phyloP scores from a whole-genome alignment of 495 filamentous ascomycete species.

The Extremus antarcticus region DNA sequence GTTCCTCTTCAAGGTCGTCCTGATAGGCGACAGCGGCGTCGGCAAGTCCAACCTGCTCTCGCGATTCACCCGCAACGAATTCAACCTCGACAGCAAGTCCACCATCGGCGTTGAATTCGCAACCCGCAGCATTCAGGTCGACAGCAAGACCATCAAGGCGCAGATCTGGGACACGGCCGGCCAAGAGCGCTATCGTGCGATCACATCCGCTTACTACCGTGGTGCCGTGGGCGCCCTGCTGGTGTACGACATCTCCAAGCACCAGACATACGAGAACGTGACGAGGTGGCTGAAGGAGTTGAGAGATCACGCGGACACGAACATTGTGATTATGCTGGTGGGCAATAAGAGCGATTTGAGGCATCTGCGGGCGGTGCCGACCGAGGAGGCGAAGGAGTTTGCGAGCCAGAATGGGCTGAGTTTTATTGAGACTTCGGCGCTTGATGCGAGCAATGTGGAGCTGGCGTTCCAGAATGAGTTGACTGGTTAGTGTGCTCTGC shows the following conservation, averaged over 20 bases:
- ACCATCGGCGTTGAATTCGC: constrained; percentile 99
- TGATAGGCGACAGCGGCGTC: constrained; percentile 97
- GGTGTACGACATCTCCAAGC: constrained; percentile 99
- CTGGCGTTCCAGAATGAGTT: constrained; percentile 99
- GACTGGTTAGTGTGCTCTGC: constrained; percentile 55
- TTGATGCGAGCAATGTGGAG: constrained; percentile 98
- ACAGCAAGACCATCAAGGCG: constrained; percentile 99
- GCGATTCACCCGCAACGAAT: constrained; percentile 99
- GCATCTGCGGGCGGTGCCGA: constrained; percentile 93
- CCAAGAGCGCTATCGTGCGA: constrained; percentile 97
- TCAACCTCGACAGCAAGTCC: constrained; percentile 99
- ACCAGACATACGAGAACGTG: constrained; percentile 98
- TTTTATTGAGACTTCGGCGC: constrained; percentile 97
- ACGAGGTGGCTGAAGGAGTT: constrained; percentile 99
- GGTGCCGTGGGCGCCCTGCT: constrained; percentile 94
- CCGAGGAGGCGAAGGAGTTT: constrained; percentile 96
- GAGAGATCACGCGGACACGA: constrained; percentile 93
- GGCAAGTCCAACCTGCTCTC: constrained; percentile 99
- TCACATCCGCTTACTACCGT: constrained; percentile 97
- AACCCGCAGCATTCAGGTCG: constrained; percentile 96
- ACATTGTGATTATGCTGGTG: constrained; percentile 99
- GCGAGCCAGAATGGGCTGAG: constrained; percentile 94
- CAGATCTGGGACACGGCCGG: constrained; percentile 99
- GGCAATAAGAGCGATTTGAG: constrained; percentile 99
- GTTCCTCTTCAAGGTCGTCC: constrained; percentile 99